phyloP scores from a whole-genome alignment of 768 basidiomycete species.

The Mycena polygramma region DNA sequence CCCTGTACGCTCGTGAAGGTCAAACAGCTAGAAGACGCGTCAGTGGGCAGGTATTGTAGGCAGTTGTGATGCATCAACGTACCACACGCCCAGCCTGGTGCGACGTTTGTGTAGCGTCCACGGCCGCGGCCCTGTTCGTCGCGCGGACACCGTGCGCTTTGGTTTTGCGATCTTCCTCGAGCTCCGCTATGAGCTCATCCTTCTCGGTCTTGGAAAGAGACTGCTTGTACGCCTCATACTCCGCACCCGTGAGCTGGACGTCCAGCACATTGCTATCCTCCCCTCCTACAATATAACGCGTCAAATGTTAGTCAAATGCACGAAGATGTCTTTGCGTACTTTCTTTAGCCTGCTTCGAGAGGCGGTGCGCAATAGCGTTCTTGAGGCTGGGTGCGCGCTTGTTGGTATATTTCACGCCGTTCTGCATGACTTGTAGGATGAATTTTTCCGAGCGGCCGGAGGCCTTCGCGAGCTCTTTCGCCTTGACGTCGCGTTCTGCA shows the following conservation, averaged over 20 bases:
- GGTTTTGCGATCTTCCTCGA: neutral
- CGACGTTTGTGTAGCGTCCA: conserved; percentile 4
- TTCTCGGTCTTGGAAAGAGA: neutral
- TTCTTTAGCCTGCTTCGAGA: conserved; percentile 6
- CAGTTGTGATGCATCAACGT: neutral
- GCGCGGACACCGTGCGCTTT: neutral
- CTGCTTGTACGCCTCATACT: neutral
- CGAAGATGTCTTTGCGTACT: too few species aligned
- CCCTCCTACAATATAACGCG: neutral
- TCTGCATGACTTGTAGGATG: neutral
- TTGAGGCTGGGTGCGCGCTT: neutral
- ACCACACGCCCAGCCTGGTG: neutral
- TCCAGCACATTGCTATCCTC: neutral
- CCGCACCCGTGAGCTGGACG: neutral
- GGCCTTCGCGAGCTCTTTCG: neutral
- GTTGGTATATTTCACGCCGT: neutral
- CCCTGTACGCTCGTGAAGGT: neutral
- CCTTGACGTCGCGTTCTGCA: neutral
- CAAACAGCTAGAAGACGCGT: neutral
- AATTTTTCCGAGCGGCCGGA: neutral
- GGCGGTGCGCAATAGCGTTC: neutral
- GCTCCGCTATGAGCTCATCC: neutral
- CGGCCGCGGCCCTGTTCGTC: neutral
- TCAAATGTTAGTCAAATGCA: neutral
- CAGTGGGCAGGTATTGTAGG: too few species aligned